phyloP scores from a whole-genome alignment of 78 protist genomes.

The Dictyostelium capitatum region DNA sequence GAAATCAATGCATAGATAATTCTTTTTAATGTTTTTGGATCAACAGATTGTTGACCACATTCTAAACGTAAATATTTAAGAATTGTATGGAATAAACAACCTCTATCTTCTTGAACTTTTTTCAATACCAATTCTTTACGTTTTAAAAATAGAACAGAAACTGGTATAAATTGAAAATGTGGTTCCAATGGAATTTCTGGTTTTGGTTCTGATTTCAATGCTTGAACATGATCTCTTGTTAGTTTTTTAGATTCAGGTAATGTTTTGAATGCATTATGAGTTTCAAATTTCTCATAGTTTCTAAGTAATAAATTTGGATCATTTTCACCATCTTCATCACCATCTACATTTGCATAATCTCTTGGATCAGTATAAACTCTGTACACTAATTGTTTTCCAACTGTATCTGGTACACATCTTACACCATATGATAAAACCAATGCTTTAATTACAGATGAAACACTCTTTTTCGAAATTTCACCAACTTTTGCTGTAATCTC shows the following conservation, averaged over 20 bases:
- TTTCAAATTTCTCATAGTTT: neutral
- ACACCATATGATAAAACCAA: neutral
- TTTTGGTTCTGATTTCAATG: too few species aligned
- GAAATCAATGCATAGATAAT: neutral
- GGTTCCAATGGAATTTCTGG: too few species aligned
- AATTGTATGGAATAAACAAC: neutral
- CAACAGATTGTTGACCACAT: neutral
- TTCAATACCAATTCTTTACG: neutral
- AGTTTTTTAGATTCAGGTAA: too few species aligned
- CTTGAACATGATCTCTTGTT: too few species aligned
- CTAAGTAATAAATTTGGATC: conserved; percentile 13
- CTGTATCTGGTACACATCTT: neutral
- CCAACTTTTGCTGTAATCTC: neutral
- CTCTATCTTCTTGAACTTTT: neutral
- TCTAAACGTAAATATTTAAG: too few species aligned
- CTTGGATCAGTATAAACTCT: neutral
- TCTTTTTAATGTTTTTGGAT: neutral
- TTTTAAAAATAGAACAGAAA: neutral
- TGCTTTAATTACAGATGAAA: neutral
- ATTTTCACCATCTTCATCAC: neutral
- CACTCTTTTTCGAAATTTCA: neutral
- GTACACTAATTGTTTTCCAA: conserved; percentile 15
- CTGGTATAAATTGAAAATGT: neutral
- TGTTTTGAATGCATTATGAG: too few species aligned
- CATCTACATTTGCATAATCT: neutral